Evolutionary conservation across 1,284 basidiomycete genomes (phyloP).

Genomic region (Microbotryomycetes sp.): DNA sequence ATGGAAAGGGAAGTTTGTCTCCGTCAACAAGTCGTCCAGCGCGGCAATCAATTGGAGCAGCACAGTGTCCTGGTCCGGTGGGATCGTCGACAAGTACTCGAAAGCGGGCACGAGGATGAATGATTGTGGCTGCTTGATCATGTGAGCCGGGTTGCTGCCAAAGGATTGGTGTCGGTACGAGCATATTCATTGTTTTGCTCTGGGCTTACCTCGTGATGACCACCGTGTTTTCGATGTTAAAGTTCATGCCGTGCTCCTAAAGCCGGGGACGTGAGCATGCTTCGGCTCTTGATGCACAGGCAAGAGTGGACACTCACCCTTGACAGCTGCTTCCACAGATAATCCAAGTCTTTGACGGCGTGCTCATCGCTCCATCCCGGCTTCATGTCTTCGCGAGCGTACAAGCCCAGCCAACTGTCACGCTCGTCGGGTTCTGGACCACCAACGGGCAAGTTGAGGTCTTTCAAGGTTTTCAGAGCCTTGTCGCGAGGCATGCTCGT

Average conservation of each 20-base stretch:
- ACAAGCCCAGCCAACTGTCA: conserved; percentile 13
- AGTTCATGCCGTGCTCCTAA: conserved; percentile 19
- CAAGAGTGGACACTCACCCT: not conserved
- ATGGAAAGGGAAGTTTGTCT: conserved; percentile 17
- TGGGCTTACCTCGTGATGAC: conserved; percentile 2
- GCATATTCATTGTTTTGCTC: no score
- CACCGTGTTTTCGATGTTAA: conserved; percentile 11
- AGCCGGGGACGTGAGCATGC: not conserved
- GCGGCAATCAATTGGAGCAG: conserved; percentile 16
- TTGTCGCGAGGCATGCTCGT: conserved; percentile 4
- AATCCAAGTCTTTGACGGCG: conserved; percentile 20
- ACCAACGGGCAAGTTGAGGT: conserved; percentile 22
- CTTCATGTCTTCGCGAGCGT: conserved; percentile 14
- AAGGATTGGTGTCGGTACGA: not conserved
- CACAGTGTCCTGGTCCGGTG: conserved; percentile 9
- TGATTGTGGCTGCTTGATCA: conserved; percentile 10
- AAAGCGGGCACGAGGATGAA: conserved; percentile 6
- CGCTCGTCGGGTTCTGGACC: conserved; percentile 24
- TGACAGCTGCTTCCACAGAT: conserved; percentile 4
- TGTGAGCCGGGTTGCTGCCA: not conserved
- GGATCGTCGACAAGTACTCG: not conserved
- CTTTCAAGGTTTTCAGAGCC: conserved; percentile 9
- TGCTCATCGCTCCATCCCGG: conserved; percentile 1
- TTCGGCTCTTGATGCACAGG: no score
- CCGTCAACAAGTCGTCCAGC: conserved; percentile 16